Evolutionary conservation across 2,329 filamentous ascomycete species (phyloP).

Genomic region (Aspergillus alliaceus): DNA sequence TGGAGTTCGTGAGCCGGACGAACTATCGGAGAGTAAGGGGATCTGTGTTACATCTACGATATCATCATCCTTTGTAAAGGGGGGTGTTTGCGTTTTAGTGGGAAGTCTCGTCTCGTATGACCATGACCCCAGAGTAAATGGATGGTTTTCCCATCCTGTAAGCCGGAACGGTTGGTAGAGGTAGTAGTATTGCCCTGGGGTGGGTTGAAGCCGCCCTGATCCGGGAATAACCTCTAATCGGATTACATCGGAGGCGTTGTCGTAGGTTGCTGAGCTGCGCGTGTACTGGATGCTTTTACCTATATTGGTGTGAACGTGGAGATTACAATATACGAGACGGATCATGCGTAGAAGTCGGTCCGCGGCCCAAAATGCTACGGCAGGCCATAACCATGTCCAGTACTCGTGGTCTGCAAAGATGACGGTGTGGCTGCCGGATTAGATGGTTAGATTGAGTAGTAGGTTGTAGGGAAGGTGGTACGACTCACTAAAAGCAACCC

Average conservation of each 20-base stretch:
- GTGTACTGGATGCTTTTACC: conserved; percentile 27
- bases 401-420: conserved; percentile 50
- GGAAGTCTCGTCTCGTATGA: conserved; percentile 15
- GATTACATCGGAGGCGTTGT: conserved; percentile 46
- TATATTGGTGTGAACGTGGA: conserved; percentile 31
- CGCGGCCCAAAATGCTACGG: conserved; percentile 49
- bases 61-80: conserved; percentile 5
- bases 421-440: conserved; percentile 42
- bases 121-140: conserved; percentile 48
- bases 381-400: conserved; percentile 53
- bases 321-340: conserved; percentile 46
- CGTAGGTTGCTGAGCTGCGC: conserved; percentile 44
- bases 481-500: conserved; percentile 49
- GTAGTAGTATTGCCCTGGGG: conserved; percentile 53
- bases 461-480: no score
- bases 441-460: neutral
- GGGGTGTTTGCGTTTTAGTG: neutral
- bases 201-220: conserved; percentile 33
- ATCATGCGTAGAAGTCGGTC: conserved; percentile 48
- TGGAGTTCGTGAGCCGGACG: neutral
- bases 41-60: conserved; percentile 20
- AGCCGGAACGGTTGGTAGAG: conserved; percentile 48
- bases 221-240: conserved; percentile 46
- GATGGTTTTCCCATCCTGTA: conserved; percentile 53
- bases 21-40: conserved; percentile 25